Conservation (phyloP, 169 alveolate genomes). For the Eimeria praecox region DNA sequence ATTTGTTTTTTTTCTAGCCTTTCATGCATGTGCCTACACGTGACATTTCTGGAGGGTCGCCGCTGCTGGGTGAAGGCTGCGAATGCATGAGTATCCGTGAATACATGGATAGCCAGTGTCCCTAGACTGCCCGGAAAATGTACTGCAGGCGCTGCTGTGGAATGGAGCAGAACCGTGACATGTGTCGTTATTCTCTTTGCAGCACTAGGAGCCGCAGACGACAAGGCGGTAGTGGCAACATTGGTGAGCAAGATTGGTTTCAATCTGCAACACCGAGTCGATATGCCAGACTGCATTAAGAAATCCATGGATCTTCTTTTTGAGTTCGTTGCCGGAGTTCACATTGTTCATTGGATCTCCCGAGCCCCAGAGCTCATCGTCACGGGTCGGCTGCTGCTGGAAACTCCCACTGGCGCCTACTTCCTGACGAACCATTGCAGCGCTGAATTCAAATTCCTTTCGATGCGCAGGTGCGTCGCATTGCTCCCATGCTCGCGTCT, state of each 20-base stretch:
- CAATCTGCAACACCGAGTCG: conserved; percentile 92
- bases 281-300: conserved; percentile 91
- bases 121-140: neutral
- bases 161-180: neutral
- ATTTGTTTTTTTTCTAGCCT: neutral
- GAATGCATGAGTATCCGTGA: neutral
- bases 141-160: neutral
- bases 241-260: conserved; percentile 90
- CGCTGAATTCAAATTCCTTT: conserved; percentile 86
- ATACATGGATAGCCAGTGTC: neutral
- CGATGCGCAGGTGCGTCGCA: conserved; percentile 75
- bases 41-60: neutral
- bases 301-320: conserved; percentile 93
- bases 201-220: conserved; percentile 88
- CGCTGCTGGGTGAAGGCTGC: neutral
- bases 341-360: conserved; percentile 95
- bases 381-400: conserved; percentile 94
- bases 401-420: conserved; percentile 91
- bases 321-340: conserved; percentile 96
- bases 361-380: conserved; percentile 94
- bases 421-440: conserved; percentile 85
- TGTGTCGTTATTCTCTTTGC: conserved; percentile 31
- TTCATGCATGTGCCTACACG: neutral
- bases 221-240: conserved; percentile 88
- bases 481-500: neutral